These are phyloP conservation scores for Fusarium beomiforme DNA, from an alignment of 2,329 filamentous ascomycete genomes.

Conservation along the genomic window DNA sequence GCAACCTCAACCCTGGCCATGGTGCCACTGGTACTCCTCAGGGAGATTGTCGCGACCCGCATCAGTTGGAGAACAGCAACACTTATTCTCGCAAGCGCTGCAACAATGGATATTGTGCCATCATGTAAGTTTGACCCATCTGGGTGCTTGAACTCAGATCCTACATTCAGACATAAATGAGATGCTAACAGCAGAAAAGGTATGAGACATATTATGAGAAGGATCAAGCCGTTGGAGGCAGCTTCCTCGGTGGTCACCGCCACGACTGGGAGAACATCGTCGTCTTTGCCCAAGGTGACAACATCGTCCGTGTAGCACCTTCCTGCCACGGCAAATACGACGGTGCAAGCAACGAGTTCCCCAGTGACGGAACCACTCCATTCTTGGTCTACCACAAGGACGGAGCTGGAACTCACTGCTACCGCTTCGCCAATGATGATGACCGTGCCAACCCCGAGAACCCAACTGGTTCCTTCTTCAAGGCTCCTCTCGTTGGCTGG, in stretches of 20 bases:
- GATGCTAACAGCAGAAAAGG: not conserved
- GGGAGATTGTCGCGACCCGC: slow-evolving; percentile 45
- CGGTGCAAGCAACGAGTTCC: slow-evolving; percentile 37
- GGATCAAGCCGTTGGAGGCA: slow-evolving; percentile 50
- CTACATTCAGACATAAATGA: too few species aligned
- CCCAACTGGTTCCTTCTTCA: slow-evolving; percentile 38
- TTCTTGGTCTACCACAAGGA: slow-evolving; percentile 47
- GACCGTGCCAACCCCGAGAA: slow-evolving; percentile 42
- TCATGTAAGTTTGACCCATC: slow-evolving; percentile 36
- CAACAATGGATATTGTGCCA: slow-evolving; percentile 48
- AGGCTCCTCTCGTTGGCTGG: slow-evolving; percentile 43
- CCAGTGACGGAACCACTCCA: slow-evolving; percentile 31
- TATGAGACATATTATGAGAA: slow-evolving; percentile 56
- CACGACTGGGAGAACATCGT: slow-evolving; percentile 56
- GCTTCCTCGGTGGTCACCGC: slow-evolving; percentile 48
- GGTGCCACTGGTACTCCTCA: slow-evolving; percentile 43
- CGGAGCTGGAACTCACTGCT: slow-evolving; percentile 43
- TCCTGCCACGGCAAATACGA: slow-evolving; percentile 43
- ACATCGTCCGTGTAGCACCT: slow-evolving; percentile 42
- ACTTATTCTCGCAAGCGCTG: slow-evolving; percentile 47
- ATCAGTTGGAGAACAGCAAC: slow-evolving; percentile 46
- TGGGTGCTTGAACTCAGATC: fast-evolving
- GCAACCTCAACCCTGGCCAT: slow-evolving; percentile 45
- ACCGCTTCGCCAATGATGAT: slow-evolving; percentile 44
- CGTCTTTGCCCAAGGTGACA: slow-evolving; percentile 44